phyloP scores from a whole-genome alignment of 2,329 filamentous ascomycete species.

The Fusarium verrucosum region DNA sequence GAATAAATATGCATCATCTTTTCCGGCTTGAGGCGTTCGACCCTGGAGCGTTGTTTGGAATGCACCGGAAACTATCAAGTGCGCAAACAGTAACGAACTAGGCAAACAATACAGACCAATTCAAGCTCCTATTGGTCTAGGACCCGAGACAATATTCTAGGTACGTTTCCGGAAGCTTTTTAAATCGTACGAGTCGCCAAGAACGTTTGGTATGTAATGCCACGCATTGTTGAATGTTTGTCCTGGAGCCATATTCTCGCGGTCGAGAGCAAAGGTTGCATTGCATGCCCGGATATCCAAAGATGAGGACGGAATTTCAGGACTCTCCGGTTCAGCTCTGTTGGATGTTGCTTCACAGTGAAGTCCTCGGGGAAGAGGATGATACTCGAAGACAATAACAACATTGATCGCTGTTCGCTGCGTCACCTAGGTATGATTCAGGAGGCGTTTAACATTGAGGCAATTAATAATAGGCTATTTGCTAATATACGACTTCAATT shows the following conservation, averaged over 20 bases:
- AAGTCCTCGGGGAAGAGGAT: too few species aligned
- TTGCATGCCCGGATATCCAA: too few species aligned
- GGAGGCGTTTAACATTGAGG: too few species aligned
- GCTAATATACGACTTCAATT: too few species aligned
- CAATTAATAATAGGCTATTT: too few species aligned
- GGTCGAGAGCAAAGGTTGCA: too few species aligned
- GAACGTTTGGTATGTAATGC: neutral
- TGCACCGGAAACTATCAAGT: neutral
- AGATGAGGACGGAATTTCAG: neutral
- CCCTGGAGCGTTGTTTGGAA: neutral
- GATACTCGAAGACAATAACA: neutral
- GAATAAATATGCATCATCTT: neutral
- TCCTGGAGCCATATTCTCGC: neutral
- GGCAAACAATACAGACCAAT: neutral
- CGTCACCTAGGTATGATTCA: too few species aligned
- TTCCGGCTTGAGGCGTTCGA: too few species aligned
- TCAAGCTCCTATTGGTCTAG: neutral
- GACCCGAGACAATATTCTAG: too few species aligned
- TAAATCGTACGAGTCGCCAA: neutral
- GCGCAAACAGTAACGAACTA: neutral
- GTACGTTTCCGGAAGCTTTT: neutral
- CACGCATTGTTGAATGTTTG: neutral
- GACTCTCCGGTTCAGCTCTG: neutral
- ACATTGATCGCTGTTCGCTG: neutral
- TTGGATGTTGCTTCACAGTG: neutral